Percentiles rank a stretch among this genome's conserved stretches.
Conservation (phyloP, 2,329 filamentous ascomycete genomes). For the Talaromyces islandicus region DNA sequence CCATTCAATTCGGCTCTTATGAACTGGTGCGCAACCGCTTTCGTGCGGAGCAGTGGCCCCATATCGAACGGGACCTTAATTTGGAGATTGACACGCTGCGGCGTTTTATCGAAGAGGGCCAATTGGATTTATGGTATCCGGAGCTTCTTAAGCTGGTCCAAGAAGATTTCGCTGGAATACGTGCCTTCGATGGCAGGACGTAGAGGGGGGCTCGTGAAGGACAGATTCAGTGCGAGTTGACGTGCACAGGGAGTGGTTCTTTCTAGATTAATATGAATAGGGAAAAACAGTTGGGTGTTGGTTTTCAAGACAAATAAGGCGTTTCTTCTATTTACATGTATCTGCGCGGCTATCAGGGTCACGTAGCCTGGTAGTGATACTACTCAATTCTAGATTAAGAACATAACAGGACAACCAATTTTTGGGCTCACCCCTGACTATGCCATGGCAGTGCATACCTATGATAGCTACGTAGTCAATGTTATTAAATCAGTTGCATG, state of each 20-base stretch:
- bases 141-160: conserved; percentile 16
- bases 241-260: background rate
- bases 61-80: conserved; percentile 65
- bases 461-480: too few relatives aligned
- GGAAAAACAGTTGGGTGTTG: background rate
- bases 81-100: conserved; percentile 64
- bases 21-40: conserved; percentile 46
- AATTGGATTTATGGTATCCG: conserved; percentile 64
- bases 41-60: conserved; percentile 59
- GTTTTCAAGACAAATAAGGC: too few relatives aligned
- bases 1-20: conserved; percentile 24
- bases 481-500: background rate
- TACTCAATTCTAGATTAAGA: background rate
- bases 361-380: background rate
- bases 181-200: background rate
- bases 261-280: background rate
- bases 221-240: background rate
- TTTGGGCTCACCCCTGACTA: background rate
- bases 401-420: background rate
- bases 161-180: background rate
- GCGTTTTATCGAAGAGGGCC: conserved; percentile 60
- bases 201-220: background rate
- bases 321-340: background rate
- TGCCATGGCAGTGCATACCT: background rate
- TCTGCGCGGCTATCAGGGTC: background rate